phyloP scores from a whole-genome alignment of 2,329 filamentous ascomycete genomes.

The Hortaea werneckii region DNA sequence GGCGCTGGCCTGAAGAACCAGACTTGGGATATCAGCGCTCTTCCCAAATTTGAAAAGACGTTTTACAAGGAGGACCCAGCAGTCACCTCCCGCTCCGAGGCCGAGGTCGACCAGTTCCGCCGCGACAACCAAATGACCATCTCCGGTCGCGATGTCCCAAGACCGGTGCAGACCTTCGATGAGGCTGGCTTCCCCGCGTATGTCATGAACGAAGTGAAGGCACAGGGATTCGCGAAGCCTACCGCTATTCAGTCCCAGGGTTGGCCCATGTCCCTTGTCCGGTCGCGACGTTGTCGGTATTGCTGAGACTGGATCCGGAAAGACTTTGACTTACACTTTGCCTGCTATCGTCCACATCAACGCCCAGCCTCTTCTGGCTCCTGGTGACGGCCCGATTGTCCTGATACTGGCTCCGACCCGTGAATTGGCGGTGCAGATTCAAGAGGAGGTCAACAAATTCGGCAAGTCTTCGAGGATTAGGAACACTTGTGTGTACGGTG shows the following conservation, averaged over 20 bases:
- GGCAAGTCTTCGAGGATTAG: constrained; percentile 95
- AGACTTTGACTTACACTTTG: constrained; percentile 96
- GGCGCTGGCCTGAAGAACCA: constrained; percentile 81
- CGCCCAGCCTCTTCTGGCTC: constrained; percentile 88
- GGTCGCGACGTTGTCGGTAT: constrained; percentile 98
- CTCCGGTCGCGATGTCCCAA: constrained; percentile 70
- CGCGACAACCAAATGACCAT: constrained; percentile 76
- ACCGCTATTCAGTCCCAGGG: constrained; percentile 97
- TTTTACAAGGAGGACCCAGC: constrained; percentile 95
- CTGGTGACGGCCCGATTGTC: constrained; percentile 92
- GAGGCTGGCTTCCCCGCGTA: constrained; percentile 95
- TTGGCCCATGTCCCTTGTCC: constrained; percentile 98
- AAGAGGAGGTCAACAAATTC: constrained; percentile 97
- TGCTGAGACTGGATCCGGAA: constrained; percentile 97
- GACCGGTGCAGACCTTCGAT: constrained; percentile 93
- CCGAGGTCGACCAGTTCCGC: constrained; percentile 83
- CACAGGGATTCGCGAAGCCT: constrained; percentile 85
- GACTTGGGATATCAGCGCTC: constrained; percentile 65
- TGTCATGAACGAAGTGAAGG: constrained; percentile 97
- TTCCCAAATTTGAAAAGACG: constrained; percentile 98
- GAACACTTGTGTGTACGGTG: constrained; percentile 98
- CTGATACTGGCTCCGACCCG: constrained; percentile 91
- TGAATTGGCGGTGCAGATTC: constrained; percentile 97
- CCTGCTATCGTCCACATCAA: constrained; percentile 99
- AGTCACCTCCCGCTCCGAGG: constrained; percentile 61